Base-by-base conservation (phyloP, 2,329 filamentous ascomycete species). In the Aspergillus carbonarius region DNA sequence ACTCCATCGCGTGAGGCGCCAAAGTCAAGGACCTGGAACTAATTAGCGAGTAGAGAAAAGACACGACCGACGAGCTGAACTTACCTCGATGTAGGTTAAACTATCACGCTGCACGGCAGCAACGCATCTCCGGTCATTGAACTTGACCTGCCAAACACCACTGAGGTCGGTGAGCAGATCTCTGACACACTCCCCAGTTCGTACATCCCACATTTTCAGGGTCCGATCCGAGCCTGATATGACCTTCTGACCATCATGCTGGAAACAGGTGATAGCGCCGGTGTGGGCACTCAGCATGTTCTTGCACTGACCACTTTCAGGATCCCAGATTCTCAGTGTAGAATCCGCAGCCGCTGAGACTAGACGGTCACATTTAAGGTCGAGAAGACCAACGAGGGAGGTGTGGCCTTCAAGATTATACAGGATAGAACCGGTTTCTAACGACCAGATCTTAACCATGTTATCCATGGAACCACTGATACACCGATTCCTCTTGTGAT, bases 401-500 rank as follows among this genome's bases (percentile, higher is more conserved):
- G 88, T 90, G 72, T 99, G 95, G 0, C 95, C 95, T 74, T 98
- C 93, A 0, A 99, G 84, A 1, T 92, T 97, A 75, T 93, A 90
- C 10, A 98, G 80, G 66, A 92, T 91, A 0, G 88, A 81, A 0
- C 95, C 95, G 2, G 90, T 95, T 30, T 92, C 88, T 13, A 99
- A 83, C 60, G 93, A 95, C 95, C 95, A 99, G 12, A 99, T 93
- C 77, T 97, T 98, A 72, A 99, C 95, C 63, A 93, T 84, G 62
- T 95, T 96, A 74, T 99, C 95, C 95, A 99, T 99, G 6, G 93
- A 96, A 12, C 95, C 95, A 63, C 93, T 97, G 63, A 99, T 98
- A 76, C 95, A 99, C 40, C 93, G 89, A 70, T 96, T 96, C 59
- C 95, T 90, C 68, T 89, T 88, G 66, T 92, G 89, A 70, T 99